A percentile compares a stretch with the other conserved stretches of the same genome.
These are phyloP conservation scores for Eutrema salsugineum DNA, from an alignment of 441 rosid species.

Conservation along the genomic window DNA sequence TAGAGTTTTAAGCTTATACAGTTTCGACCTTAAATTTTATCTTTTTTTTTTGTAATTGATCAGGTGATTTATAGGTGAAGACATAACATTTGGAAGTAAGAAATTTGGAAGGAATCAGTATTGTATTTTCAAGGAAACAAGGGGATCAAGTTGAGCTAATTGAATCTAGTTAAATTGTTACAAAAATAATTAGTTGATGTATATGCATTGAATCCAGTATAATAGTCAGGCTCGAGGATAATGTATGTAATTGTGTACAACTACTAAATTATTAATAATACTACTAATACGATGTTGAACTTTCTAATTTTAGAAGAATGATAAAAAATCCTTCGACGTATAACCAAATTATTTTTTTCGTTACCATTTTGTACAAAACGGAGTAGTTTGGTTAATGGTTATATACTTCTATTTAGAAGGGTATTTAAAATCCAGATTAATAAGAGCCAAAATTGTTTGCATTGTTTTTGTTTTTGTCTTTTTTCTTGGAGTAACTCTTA, in stretches of 20 bases:
- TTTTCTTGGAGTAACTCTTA: conserved; percentile 3
- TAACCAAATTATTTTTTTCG: no score
- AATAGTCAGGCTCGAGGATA: no score
- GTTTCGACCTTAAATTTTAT: background rate
- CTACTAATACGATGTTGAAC: no score
- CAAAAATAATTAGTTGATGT: background rate
- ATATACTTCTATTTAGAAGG: no score
- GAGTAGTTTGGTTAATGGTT: background rate
- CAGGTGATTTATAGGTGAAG: background rate
- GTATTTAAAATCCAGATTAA: background rate
- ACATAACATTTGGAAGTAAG: background rate
- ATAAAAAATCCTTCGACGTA: no score
- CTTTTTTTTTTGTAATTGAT: background rate
- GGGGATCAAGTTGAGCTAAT: background rate
- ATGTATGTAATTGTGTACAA: no score
- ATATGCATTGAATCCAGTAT: no score
- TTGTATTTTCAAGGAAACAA: background rate
- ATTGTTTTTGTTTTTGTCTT: background rate
- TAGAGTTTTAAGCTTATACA: background rate
- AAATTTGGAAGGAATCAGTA: background rate
- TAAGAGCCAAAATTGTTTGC: background rate
- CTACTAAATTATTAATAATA: no score
- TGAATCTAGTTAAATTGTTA: no score
- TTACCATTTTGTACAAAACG: no score
- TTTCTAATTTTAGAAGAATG: no score